Conservation (phyloP, 2,329 filamentous ascomycete genomes). For the Pseudocercospora fuligena region DNA sequence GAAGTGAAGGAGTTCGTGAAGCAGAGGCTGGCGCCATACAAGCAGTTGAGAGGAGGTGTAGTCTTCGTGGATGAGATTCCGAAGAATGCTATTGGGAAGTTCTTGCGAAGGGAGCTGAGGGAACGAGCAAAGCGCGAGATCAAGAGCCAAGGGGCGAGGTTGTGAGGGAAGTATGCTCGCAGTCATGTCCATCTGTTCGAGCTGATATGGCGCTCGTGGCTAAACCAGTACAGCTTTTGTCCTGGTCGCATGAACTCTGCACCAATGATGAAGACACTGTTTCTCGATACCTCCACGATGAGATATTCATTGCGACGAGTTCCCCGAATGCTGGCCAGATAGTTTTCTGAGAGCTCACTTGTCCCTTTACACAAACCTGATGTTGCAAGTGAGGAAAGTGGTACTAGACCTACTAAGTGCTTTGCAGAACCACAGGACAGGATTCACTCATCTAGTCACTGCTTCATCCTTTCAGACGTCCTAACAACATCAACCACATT, state of each 20-base stretch:
- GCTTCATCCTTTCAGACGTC: not conserved
- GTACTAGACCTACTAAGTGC: not conserved
- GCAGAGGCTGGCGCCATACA: constrained; percentile 50
- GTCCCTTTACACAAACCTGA: not conserved
- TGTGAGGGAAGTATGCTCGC: constrained; percentile 23
- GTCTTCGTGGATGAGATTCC: constrained; percentile 52
- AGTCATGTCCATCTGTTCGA: not conserved
- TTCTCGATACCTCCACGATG: too few species aligned
- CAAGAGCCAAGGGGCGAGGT: constrained; percentile 41
- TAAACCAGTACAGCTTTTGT: too few species aligned
- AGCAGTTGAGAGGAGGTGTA: constrained; percentile 52
- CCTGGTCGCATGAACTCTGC: too few species aligned
- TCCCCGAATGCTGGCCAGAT: too few species aligned
- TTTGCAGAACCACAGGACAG: not conserved
- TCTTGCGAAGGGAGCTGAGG: constrained; percentile 49
- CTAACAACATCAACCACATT: not conserved
- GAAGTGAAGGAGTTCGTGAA: constrained; percentile 48
- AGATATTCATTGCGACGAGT: too few species aligned
- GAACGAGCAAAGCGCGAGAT: constrained; percentile 49
- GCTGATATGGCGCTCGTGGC: too few species aligned
- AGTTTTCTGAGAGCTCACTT: not conserved
- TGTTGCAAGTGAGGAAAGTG: not conserved
- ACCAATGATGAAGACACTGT: too few species aligned
- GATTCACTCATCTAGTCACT: not conserved
- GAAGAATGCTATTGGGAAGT: constrained; percentile 54